Evolutionary conservation across 345 rosid genomes (phyloP).

Genomic region (Nephelium lappaceum): DNA sequence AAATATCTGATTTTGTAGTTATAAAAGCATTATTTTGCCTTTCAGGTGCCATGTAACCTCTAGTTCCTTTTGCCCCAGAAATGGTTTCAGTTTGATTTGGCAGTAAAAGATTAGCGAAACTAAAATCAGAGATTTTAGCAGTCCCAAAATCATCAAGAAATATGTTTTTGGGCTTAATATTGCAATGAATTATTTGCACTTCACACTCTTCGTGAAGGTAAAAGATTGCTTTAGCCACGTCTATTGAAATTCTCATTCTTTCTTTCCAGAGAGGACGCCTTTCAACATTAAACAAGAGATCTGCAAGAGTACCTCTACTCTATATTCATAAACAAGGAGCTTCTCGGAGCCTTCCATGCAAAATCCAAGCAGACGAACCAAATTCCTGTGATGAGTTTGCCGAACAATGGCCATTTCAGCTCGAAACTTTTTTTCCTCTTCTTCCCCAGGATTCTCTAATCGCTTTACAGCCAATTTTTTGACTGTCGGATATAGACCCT

Average conservation of each 20-base stretch:
- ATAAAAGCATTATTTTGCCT: slow-evolving; percentile 16
- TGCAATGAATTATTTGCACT: slow-evolving; percentile 9
- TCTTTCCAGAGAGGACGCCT: slow-evolving; percentile 17
- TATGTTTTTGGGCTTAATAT: too few relatives aligned
- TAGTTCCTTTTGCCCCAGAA: slow-evolving; percentile 2
- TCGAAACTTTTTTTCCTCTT: not conserved
- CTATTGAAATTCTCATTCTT: slow-evolving; percentile 10
- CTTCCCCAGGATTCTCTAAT: not conserved
- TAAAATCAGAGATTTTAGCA: too few relatives aligned
- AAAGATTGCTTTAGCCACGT: slow-evolving; percentile 19
- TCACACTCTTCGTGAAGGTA: slow-evolving; percentile 29
- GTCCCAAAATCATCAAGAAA: too few relatives aligned
- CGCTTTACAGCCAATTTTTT: not conserved
- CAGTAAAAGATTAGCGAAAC: too few relatives aligned
- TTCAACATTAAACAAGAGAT: slow-evolving; percentile 15
- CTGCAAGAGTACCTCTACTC: slow-evolving; percentile 20
- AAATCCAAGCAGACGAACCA: not conserved
- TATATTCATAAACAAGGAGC: slow-evolving; percentile 15
- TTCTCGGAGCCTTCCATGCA: not conserved
- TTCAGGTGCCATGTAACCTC: slow-evolving; percentile 31
- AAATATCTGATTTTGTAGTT: slow-evolving; percentile 21
- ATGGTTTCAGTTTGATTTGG: too few relatives aligned
- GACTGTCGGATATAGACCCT: not conserved
- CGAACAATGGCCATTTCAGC: not conserved
- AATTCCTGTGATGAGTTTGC: not conserved